phyloP scores from a whole-genome alignment of 1,284 basidiomycete species.

The Trichosporon faecale region DNA sequence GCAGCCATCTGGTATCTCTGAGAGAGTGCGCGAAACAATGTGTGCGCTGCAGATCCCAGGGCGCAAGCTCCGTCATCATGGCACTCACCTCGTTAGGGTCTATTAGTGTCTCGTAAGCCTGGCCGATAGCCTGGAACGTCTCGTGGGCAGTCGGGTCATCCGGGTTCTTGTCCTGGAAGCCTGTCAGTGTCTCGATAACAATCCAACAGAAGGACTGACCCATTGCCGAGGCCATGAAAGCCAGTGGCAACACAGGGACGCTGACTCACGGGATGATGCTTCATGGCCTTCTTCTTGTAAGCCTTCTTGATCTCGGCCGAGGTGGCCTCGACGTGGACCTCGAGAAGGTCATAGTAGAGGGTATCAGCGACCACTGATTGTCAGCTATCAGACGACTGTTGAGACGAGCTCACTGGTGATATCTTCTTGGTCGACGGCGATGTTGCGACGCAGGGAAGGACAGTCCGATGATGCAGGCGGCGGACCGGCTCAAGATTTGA shows the following conservation, averaged over 20 bases:
- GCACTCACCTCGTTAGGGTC: slow-evolving; percentile 59
- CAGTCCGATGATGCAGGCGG: slow-evolving; percentile 1
- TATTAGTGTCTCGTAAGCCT: slow-evolving; percentile 85
- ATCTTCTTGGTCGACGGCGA: neutral
- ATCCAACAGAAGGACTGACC: neutral
- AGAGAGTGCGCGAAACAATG: too few relatives aligned
- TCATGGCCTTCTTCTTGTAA: slow-evolving; percentile 85
- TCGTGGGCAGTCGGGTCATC: slow-evolving; percentile 59
- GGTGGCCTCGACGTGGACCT: slow-evolving; percentile 64
- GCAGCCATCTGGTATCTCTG: too few relatives aligned
- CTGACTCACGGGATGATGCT: slow-evolving; percentile 72
- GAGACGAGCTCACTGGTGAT: neutral
- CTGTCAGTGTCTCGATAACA: slow-evolving; percentile 24
- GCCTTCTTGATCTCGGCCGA: slow-evolving; percentile 84
- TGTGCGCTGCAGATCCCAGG: too few relatives aligned
- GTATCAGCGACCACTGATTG: slow-evolving; percentile 46
- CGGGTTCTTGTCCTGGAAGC: slow-evolving; percentile 45
- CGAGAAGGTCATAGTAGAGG: slow-evolving; percentile 69
- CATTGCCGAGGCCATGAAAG: neutral
- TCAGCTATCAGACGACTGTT: neutral
- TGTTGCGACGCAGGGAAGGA: neutral
- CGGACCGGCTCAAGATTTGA: neutral
- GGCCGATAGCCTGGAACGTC: slow-evolving; percentile 82
- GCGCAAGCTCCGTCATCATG: too few relatives aligned
- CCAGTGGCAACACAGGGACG: neutral